phyloP scores from a whole-genome alignment of 305 asterid genomes.

The Caryopteris hybrid region DNA sequence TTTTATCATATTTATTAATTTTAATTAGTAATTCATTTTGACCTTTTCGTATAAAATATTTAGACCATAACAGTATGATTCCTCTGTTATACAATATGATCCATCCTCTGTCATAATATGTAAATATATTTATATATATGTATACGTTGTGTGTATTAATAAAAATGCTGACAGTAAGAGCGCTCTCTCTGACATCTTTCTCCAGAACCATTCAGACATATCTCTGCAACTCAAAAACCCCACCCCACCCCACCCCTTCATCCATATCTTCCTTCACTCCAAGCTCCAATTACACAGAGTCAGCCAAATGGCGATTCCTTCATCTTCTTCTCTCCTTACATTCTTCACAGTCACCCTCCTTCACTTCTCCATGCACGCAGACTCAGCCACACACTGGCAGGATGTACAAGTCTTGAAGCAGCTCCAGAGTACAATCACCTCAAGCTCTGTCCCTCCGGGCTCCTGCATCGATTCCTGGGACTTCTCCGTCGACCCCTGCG shows the following conservation, averaged over 20 bases:
- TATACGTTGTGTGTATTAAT: too few relatives aligned
- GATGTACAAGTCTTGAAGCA: conserved; percentile 60
- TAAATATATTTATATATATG: too few relatives aligned
- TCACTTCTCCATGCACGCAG: conserved; percentile 20
- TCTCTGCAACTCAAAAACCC: conserved; percentile 12
- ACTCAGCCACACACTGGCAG: conserved; percentile 50
- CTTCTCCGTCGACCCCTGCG: conserved; percentile 73
- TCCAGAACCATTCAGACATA: not conserved
- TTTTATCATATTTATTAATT: too few relatives aligned
- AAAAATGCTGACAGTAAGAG: not conserved
- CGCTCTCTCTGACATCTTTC: conserved; percentile 6
- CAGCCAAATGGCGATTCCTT: conserved; percentile 6
- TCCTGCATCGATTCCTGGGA: conserved; percentile 79
- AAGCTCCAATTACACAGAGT: not conserved
- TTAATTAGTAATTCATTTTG: too few relatives aligned
- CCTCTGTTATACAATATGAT: too few relatives aligned
- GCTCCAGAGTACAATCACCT: conserved; percentile 46
- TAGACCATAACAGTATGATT: too few relatives aligned
- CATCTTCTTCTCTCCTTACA: not conserved
- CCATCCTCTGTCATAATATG: too few relatives aligned
- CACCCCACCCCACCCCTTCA: not conserved
- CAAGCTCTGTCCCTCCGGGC: conserved; percentile 34
- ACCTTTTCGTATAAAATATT: too few relatives aligned
- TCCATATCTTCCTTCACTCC: not conserved
- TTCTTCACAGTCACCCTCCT: conserved; percentile 14